These are phyloP conservation scores for Trichothecium roseum DNA, from an alignment of 2,329 filamentous ascomycete genomes.

Conservation along the genomic window DNA sequence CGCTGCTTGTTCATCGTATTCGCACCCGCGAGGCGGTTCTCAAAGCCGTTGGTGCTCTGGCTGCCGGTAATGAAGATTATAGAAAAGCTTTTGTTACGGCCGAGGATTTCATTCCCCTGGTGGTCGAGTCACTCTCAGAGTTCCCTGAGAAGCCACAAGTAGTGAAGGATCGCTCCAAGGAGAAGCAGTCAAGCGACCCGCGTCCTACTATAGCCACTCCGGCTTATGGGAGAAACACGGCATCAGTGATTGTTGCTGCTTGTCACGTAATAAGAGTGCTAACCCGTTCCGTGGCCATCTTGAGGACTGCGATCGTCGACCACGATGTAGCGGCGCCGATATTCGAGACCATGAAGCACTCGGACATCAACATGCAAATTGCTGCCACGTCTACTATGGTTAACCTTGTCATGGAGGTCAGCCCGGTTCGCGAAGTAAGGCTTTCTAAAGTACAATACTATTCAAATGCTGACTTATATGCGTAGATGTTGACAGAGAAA, in stretches of 20 bases:
- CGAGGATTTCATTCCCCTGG: slow-evolving; percentile 67
- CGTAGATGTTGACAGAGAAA: slow-evolving; percentile 58
- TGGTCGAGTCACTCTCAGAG: slow-evolving; percentile 66
- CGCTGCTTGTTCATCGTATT: slow-evolving; percentile 56
- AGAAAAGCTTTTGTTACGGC: slow-evolving; percentile 67
- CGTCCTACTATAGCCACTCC: slow-evolving; percentile 14
- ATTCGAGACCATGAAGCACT: slow-evolving; percentile 63
- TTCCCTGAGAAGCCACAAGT: slow-evolving; percentile 42
- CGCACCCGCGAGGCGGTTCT: slow-evolving; percentile 66
- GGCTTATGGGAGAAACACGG: slow-evolving; percentile 63
- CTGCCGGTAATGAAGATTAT: slow-evolving; percentile 73
- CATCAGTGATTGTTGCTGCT: slow-evolving; percentile 70
- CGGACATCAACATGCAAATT: slow-evolving; percentile 69
- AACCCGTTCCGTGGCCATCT: slow-evolving; percentile 71
- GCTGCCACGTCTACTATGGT: slow-evolving; percentile 76
- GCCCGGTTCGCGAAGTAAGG: slow-evolving; percentile 78
- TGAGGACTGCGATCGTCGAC: slow-evolving; percentile 82
- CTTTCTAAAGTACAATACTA: neutral
- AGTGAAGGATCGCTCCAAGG: slow-evolving; percentile 29
- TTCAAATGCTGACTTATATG: slow-evolving; percentile 10
- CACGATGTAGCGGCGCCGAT: slow-evolving; percentile 70
- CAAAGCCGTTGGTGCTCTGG: slow-evolving; percentile 71
- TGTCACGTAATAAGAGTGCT: slow-evolving; percentile 75
- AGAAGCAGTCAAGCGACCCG: slow-evolving; percentile 17
- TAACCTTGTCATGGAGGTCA: slow-evolving; percentile 81